A percentile compares a stretch with the other conserved stretches of the same genome.
Conservation (phyloP, 805 yeast species). For the Saccharomycopsis fermentans region DNA sequence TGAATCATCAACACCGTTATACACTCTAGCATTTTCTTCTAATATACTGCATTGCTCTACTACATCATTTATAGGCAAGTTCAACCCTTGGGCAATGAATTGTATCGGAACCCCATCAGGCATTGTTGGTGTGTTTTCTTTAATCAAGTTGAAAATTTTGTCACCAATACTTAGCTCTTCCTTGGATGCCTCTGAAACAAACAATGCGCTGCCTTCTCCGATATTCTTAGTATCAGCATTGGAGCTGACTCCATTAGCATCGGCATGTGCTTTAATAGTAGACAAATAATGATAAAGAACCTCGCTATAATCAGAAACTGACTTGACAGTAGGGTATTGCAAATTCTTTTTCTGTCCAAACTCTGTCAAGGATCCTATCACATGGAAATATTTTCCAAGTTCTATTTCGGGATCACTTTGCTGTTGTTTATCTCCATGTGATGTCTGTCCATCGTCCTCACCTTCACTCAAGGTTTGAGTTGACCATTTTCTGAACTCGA, state of each 20-base stretch:
- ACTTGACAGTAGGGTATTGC: constrained; percentile 51
- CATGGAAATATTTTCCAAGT: constrained; percentile 50
- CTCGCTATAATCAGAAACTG: constrained; percentile 54
- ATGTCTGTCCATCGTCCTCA: constrained; percentile 20
- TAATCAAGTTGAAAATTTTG: constrained; percentile 37
- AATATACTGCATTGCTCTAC: constrained; percentile 40
- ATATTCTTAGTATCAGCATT: constrained; percentile 22
- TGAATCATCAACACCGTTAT: constrained; percentile 60
- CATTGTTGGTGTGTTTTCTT: constrained; percentile 45
- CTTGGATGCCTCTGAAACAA: constrained; percentile 33
- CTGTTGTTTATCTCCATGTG: constrained; percentile 13
- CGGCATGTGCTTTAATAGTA: constrained; percentile 48
- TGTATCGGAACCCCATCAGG: constrained; percentile 68
- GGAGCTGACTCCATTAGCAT: constrained; percentile 38
- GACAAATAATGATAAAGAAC: constrained; percentile 57
- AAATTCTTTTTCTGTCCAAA: constrained; percentile 55
- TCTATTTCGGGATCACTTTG: constrained; percentile 26
- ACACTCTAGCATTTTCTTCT: constrained; percentile 59
- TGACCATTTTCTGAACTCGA: constrained; percentile 58
- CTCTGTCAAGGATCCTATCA: constrained; percentile 45
- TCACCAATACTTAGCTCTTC: constrained; percentile 30
- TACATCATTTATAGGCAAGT: constrained; percentile 39
- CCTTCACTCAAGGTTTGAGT: constrained; percentile 30
- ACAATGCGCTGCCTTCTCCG: constrained; percentile 27
- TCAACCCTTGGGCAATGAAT: constrained; percentile 48